Base-by-base conservation (phyloP, 805 yeast genomes). In the Candida silvicultrix region DNA sequence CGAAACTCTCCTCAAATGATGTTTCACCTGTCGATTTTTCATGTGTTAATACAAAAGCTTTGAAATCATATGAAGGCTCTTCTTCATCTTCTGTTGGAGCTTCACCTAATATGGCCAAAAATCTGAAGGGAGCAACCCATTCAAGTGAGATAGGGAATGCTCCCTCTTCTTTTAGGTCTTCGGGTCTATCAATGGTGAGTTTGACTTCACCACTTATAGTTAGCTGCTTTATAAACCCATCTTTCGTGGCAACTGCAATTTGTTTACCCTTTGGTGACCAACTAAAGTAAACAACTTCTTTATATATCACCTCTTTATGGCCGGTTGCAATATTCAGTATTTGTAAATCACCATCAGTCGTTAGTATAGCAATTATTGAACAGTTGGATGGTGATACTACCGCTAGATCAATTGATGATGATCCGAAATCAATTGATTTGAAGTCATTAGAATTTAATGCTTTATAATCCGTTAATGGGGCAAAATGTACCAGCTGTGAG, bases 1-100 rank as follows among this genome's bases (percentile, higher is more conserved):
- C 82, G 48, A 49, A 65, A 5, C 72, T 52, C 48, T 69, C 73
- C 19, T 52, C 56, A 38, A 62, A 64, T 11, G 45, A 12, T 54
- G 55, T 22, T 40, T 41, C 22, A 23, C 16, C 22, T 7, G 41
- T 23, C 18, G 43, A 16, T 34, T 20, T 15, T 20, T 40, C 42
- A 25, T 43, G 44, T 1, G 39, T 39, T 15, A 60, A 40, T 4
- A 66, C 39, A 23, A 63, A 55, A 21, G 57, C 55, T 36, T 63
- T 58, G 36, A 51, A 43, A 16, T 54, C 57, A 35, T 46, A 52
- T 11, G 49, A 49, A 20, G 59, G 61, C 2, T 60, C 55, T 22
- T 62, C 67, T 11, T 63, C 70, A 16, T 67, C 69, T 16, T 56
- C 53, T 19, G 56, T 49, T 7, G 53, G 53, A 20, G 50, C 50